These are phyloP conservation scores for Arthrobotrys musiformis DNA, from an alignment of 2,329 filamentous ascomycete species.

Conservation along the genomic window DNA sequence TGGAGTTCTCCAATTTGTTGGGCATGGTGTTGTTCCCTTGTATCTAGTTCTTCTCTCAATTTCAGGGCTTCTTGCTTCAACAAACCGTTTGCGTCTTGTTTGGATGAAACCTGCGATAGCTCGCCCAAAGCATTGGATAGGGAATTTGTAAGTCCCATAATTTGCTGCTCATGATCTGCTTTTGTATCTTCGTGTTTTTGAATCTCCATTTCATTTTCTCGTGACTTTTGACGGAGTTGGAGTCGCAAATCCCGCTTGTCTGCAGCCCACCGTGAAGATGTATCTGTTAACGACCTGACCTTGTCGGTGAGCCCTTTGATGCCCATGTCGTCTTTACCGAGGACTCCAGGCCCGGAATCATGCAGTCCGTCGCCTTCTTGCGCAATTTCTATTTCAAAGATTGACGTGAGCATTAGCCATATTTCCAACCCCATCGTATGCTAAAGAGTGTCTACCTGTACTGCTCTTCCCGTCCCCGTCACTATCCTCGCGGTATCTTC, in stretches of 20 bases:
- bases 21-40: conserved; percentile 7
- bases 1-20: conserved; percentile 21
- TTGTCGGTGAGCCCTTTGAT: conserved; percentile 11
- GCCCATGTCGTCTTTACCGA: not conserved
- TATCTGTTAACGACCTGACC: not conserved
- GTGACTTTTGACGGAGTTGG: conserved; percentile 23
- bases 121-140: conserved; percentile 45
- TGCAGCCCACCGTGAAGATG: conserved; percentile 13
- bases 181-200: conserved; percentile 34
- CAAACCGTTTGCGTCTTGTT: conserved; percentile 26
- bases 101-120: conserved; percentile 45
- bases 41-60: conserved; percentile 20
- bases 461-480: conserved; percentile 34
- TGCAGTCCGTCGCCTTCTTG: not conserved
- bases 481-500: conserved; percentile 53
- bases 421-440: not conserved
- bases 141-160: conserved; percentile 43
- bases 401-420: conserved; percentile 60
- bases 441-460: not conserved
- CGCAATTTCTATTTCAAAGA: not conserved
- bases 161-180: conserved; percentile 41
- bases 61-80: conserved; percentile 37
- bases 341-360: not conserved
- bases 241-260: not conserved
- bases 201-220: conserved; percentile 23